Evolutionary conservation across 2,329 filamentous ascomycete genomes (phyloP).

Genomic region (Chalaropsis ovoidea): DNA sequence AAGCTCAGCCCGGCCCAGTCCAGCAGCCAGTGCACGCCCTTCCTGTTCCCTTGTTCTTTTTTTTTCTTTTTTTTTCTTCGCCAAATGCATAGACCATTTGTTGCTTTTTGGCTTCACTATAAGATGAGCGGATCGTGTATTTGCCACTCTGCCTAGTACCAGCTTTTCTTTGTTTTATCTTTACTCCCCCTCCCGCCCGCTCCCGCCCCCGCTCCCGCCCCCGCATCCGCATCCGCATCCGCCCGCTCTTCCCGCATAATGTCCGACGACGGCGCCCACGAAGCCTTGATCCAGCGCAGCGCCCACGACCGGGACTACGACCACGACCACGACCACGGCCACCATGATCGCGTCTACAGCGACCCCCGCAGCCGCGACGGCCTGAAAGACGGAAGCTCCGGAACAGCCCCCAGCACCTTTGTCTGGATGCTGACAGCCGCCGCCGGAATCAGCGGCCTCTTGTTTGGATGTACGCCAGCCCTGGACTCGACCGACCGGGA

Average conservation of each 20-base stretch:
- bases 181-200: not conserved
- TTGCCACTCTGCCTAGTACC: constrained; percentile 3
- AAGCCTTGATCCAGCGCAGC: constrained; percentile 12
- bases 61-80: constrained; percentile 13
- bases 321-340: constrained; percentile 27
- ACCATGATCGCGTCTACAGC: constrained; percentile 23
- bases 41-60: constrained; percentile 6
- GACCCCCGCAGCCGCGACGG: constrained; percentile 24
- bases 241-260: not conserved
- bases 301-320: constrained; percentile 30
- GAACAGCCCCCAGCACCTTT: constrained; percentile 36
- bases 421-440: constrained; percentile 54
- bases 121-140: constrained; percentile 12
- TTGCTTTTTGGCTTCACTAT: not conserved
- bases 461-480: constrained; percentile 53
- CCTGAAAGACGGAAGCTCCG: constrained; percentile 30
- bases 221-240: not conserved
- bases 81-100: not conserved
- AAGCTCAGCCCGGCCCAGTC: not conserved
- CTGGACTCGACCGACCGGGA: not conserved
- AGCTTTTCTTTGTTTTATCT: not conserved
- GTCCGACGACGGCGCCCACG: constrained; percentile 19
- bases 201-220: not conserved
- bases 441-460: constrained; percentile 55
- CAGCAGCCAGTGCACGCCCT: not conserved